Base-by-base conservation (phyloP, 2,329 filamentous ascomycete genomes). In the Cercospora canescens region DNA sequence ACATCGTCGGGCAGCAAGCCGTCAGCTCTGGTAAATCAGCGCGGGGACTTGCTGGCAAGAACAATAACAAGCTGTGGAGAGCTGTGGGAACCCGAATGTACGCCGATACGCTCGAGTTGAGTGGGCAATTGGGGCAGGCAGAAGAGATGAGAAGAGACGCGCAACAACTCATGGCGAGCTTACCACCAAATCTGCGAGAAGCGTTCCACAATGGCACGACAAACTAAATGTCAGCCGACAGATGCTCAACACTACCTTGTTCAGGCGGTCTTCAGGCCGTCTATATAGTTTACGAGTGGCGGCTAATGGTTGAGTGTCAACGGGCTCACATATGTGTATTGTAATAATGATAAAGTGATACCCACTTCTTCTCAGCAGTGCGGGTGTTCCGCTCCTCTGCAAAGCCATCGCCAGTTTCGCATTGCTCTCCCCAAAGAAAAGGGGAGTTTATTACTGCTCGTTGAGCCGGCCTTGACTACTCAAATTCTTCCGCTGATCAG, bases 71-170 rank as follows among this genome's bases (percentile, higher is more conserved):
- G 37, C 63, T 81, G 34, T 81, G 79, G 79, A 70, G 69, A n/a
- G 76, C 90, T 73, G 92, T 96, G 7, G 90, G 91, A 1, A 89
- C 91, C 70, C 90, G 90, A 24, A 90, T 95, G 86, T 83, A 94
- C 56, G 89, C 89, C 1, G 88, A 92, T 73, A 92, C 89, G 24
- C 86, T 90, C 69, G 91, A 93, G 72, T 85, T 91, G 63, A 88
- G 91, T 73, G 91, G 91, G 2, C 70, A 73, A 37, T 64, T 66
- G 71, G 55, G 68, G 65, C 65, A 80, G 70, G 56, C 78, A 68
- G 55, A 63, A 28, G 35, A 58, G 18, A 72, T 73, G 11, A 67
- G 71, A 45, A 58, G 60, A 9, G 68, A 72, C 54, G 73, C 69
- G 14, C 58, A 70, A 54, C 56, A 68, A 41, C 62, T 65, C 14